Percentiles rank a stretch among this genome's conserved stretches.
phyloP scores from a whole-genome alignment of 1,284 basidiomycete species.

The Schizophyllum commune region DNA sequence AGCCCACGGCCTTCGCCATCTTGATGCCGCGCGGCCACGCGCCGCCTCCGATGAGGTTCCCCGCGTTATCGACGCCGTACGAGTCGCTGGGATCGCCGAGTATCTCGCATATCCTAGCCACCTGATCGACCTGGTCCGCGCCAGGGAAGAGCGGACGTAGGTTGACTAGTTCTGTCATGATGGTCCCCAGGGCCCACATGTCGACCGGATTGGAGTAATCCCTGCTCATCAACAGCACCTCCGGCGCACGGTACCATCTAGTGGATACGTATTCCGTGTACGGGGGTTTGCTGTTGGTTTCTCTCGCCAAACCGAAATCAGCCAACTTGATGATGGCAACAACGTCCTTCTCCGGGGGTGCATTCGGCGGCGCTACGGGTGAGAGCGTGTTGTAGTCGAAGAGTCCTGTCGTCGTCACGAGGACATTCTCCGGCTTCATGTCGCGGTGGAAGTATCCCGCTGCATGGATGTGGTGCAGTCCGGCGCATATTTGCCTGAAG shows the following conservation, averaged over 20 bases:
- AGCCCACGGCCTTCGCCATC: slow-evolving; percentile 84
- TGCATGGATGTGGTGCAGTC: slow-evolving; percentile 88
- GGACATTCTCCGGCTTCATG: slow-evolving; percentile 99
- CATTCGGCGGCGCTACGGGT: slow-evolving; percentile 47
- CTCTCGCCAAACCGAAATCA: slow-evolving; percentile 95
- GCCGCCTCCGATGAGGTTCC: slow-evolving; percentile 76
- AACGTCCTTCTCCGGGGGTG: slow-evolving; percentile 83
- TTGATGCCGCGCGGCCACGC: slow-evolving; percentile 81
- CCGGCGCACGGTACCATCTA: slow-evolving; percentile 98
- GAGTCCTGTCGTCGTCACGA: slow-evolving; percentile 98
- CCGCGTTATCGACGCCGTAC: slow-evolving; percentile 73
- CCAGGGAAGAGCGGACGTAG: slow-evolving; percentile 97
- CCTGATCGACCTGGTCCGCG: slow-evolving; percentile 91
- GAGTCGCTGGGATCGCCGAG: slow-evolving; percentile 88
- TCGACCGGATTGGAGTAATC: slow-evolving; percentile 97
- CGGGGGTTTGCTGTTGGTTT: slow-evolving; percentile 83
- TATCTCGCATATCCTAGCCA: slow-evolving; percentile 83
- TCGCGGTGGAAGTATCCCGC: slow-evolving; percentile 98
- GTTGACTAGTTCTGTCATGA: slow-evolving; percentile 94
- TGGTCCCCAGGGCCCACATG: slow-evolving; percentile 99
- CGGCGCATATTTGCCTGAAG: slow-evolving; percentile 87
- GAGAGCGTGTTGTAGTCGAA: slow-evolving; percentile 87
- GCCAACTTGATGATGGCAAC: slow-evolving; percentile 97
- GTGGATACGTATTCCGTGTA: slow-evolving; percentile 99
- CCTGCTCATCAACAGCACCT: slow-evolving; percentile 86